Evolutionary conservation across 306 rosid genomes (phyloP), one percentile per base, ranked within the genome.

Genomic region (Casuarina glauca): DNA sequence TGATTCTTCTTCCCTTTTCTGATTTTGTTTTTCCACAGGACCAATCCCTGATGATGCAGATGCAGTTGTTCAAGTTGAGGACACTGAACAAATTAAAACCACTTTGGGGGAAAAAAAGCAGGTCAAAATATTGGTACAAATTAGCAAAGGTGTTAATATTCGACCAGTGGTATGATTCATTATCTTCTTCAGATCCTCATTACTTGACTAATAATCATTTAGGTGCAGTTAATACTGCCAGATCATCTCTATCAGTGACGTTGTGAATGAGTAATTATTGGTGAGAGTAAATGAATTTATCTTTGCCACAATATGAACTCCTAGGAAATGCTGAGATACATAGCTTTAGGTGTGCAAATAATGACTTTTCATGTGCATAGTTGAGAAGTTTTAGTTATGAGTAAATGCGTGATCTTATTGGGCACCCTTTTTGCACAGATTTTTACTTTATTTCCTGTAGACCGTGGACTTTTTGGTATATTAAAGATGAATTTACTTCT

Each of bases 41-140:
- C 98, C 97, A 35, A 94, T 94, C 67, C 98, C 98, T 26, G 95
- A 90, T 79, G 98, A 97, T 75, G 97, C 97, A 46, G 98, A 94
- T 89, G 97, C 98, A 11, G 97, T 94, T 75, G 90, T 94, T 77
- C 98, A 92, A 84, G 93, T 92, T 79, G 98, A 94, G 89, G 87
- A 94, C 84, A 94, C 98, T 20, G 86, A 92, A 74, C 63, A 71
- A 74, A 73, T 91, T 79, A 80, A 74, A 58, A 73, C 53, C 66
- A 74, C 16, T 74, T 74, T 70, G 0, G 78, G 70, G 71, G 89
- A 81, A 39, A 70, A 83, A 67, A 86, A 87, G 84, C 69, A 82
- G 69, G 95, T 92, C 16, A 86, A 74, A 48, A 82, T 94, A 71
- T 78, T 88, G 89, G 92, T 78, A 0, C 78, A 88, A 78, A 80